These are phyloP conservation scores for Chamaenerion angustifolium DNA, from an alignment of 345 rosid species.

Conservation along the genomic window DNA sequence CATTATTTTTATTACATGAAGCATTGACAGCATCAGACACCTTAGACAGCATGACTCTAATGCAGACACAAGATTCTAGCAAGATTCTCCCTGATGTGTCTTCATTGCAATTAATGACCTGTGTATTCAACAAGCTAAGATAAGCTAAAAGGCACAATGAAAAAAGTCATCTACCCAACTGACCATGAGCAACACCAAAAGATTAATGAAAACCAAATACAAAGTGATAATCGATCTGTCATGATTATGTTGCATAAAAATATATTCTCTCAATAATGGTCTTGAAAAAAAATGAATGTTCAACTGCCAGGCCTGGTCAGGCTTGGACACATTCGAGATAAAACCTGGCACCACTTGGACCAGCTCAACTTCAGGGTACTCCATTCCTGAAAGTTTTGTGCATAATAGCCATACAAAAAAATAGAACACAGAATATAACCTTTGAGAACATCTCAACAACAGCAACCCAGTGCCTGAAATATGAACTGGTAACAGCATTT, in stretches of 20 bases:
- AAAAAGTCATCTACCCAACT: too few species aligned
- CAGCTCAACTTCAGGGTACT: too few species aligned
- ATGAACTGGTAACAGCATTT: slow-evolving; percentile 30
- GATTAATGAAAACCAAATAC: too few species aligned
- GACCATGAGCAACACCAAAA: too few species aligned
- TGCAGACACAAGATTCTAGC: slow-evolving; percentile 61
- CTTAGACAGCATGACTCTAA: slow-evolving; percentile 41
- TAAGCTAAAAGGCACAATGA: slow-evolving; percentile 4
- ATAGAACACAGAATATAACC: slow-evolving; percentile 29
- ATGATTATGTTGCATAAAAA: too few species aligned
- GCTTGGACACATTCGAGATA: too few species aligned
- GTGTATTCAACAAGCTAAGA: slow-evolving; percentile 10
- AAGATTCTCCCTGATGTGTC: slow-evolving; percentile 56
- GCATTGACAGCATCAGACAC: slow-evolving; percentile 46
- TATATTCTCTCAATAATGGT: too few species aligned
- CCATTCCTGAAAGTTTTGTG: too few species aligned
- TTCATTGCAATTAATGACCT: slow-evolving; percentile 56
- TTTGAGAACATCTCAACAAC: slow-evolving; percentile 66
- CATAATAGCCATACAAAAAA: slow-evolving; percentile 3
- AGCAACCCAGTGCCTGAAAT: slow-evolving; percentile 77
- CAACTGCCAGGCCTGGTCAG: too few species aligned
- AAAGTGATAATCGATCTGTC: too few species aligned
- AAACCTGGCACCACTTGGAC: too few species aligned
- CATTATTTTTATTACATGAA: slow-evolving; percentile 23
- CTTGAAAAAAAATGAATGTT: too few species aligned